Evolutionary conservation across 164 flowering plant species (phyloP).

Genomic region (Vitis cinerea): DNA sequence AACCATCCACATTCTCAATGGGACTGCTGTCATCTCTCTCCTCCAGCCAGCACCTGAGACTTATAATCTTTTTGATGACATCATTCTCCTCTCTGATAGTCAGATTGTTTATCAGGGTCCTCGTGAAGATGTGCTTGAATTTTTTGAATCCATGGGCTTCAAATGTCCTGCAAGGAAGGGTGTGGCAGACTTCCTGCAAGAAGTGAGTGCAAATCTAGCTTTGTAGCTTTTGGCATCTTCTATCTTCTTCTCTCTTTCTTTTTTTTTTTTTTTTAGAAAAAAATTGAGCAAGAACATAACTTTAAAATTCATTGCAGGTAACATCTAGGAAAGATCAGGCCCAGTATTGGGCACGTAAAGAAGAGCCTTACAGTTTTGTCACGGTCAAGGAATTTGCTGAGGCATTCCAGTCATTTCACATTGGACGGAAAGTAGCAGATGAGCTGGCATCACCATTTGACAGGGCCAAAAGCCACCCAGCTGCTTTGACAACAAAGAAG

Average conservation of each 20-base stretch:
- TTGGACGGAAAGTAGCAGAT: slow-evolving; percentile 19
- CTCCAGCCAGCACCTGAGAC: slow-evolving; percentile 93
- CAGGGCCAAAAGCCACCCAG: slow-evolving; percentile 31
- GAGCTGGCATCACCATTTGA: slow-evolving; percentile 39
- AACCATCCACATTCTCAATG: slow-evolving; percentile 53
- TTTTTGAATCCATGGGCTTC: slow-evolving; percentile 69
- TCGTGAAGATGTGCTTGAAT: slow-evolving; percentile 61
- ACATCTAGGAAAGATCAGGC: slow-evolving; percentile 54
- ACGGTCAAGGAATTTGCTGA: slow-evolving; percentile 31
- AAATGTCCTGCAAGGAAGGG: slow-evolving; percentile 70
- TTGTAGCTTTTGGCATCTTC: neutral
- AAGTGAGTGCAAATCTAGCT: slow-evolving; percentile 32
- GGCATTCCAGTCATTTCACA: slow-evolving; percentile 30
- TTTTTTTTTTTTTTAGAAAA: too few relatives aligned
- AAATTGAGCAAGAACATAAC: too few relatives aligned
- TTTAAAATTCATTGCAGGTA: slow-evolving; percentile 22
- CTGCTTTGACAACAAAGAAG: slow-evolving; percentile 39
- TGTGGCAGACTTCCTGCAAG: slow-evolving; percentile 73
- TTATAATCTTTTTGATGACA: slow-evolving; percentile 69
- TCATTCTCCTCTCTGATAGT: slow-evolving; percentile 73
- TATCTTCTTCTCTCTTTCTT: neutral
- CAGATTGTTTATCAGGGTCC: slow-evolving; percentile 77
- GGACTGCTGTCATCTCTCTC: slow-evolving; percentile 72
- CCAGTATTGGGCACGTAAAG: slow-evolving; percentile 33
- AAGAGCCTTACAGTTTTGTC: slow-evolving; percentile 29